Base-by-base conservation (phyloP, 73 alveolate genomes). In the Uronychia setigera region DNA sequence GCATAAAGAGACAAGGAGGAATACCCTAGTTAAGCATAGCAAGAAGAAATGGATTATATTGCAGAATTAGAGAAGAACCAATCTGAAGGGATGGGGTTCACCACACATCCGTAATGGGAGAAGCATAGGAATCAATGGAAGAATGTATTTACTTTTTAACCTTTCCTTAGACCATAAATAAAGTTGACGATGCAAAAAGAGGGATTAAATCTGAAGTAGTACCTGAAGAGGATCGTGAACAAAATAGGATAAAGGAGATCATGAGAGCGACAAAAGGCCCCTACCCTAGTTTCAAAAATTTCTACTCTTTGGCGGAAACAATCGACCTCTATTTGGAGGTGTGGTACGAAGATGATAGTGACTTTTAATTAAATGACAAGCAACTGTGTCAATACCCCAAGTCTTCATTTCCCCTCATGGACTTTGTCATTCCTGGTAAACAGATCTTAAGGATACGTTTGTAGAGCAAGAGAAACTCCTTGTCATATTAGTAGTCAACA, bases 301-400 rank as follows among this genome's bases (percentile, higher is more conserved):
- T 75, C 79, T 83, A 83, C 60, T 80, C 91, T 1, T 32, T 83
- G 57, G 91, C 33, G 32, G 91, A 83, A 30, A 46, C 76, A 13
- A 76, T 83, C n/a, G 91, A 83, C 30, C 80, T 83, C 31, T 83
- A 83, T 59, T 59, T 83, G 91, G 85, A 83, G 80, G 34, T 83
- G 26, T 83, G 91, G 91, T 83, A 83, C 77, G 85, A 76, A 32
- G 34, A 77, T 60, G 91, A 83, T 32, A 46, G 67, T 46, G 67
- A 46, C 19, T 46, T 46, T 46, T 46, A 46, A 46, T 46, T 46
- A 46, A 46, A 19, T 19, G 5, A 46, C n/a, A n/a, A n/a, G n/a
- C n/a, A n/a, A n/a, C n/a, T n/a, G n/a, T n/a, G n/a, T n/a, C n/a
- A n/a, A n/a, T n/a, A n/a, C n/a, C n/a, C n/a, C n/a, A n/a, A n/a